Evolutionary conservation across 2,329 filamentous ascomycete species (phyloP), one percentile per base, ranked within the genome.

Genomic region (Aspergillus unguis): DNA sequence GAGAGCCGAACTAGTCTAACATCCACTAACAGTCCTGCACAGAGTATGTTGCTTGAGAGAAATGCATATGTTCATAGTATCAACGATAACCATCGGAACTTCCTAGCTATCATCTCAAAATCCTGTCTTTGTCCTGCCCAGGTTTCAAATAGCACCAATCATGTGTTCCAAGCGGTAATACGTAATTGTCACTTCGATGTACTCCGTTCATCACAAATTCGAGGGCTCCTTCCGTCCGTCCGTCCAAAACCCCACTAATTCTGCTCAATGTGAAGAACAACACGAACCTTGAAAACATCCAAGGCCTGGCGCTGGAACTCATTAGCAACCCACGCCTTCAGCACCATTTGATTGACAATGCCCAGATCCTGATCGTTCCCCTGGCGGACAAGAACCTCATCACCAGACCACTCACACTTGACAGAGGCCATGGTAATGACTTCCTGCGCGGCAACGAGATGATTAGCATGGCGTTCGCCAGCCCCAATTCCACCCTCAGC

Each of bases 361-460:
- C 41, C 28, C 54, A 49, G 59, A 33, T 64, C 63, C 7, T 50
- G 17, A 11, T 63, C 54, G 9, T 50, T 44, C 1, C 54, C 61
- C 37, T 43, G 55, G 7, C 63, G 58, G 1, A 65, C 50, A 5
- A 58, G 49, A 31, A 63, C 58, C 26, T 52, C 52, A 9, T 60
- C 57, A 4, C 41, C 48, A 0, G 61, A 58, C 63, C 61, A 65
- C 10, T 56, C 50, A 7, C 62, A 55, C 25, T 43, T 58, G 4
- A 65, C 52, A 1, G 63, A 64, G 11, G 57, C 62, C 4, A 54
- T 48, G n/a, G 56, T 56, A 2, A 55, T 48, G 3, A 60, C 42
- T 1, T 25, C 23, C 31, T 42, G 55, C 17, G 40, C 26, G 6
- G 44, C 27, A 7, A 32, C 26, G 26, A 50, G 32, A 42, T 31